These are phyloP conservation scores for Guyanaporus albipodus DNA, from an alignment of 768 basidiomycete species.

Conservation along the genomic window DNA sequence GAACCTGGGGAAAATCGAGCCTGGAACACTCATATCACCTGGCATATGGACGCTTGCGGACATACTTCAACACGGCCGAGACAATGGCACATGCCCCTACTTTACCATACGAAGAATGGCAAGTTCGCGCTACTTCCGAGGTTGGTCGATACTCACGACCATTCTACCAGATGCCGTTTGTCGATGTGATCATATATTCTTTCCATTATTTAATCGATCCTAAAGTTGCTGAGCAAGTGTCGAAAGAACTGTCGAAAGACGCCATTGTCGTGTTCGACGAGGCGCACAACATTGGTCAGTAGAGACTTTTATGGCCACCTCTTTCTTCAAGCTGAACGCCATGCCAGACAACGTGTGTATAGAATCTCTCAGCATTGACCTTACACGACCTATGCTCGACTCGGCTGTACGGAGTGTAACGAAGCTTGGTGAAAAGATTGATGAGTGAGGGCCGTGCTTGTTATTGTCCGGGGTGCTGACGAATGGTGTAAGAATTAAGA, in stretches of 20 bases:
- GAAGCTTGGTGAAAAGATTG: conserved; percentile 86
- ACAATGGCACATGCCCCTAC: conserved; percentile 88
- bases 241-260: conserved; percentile 95
- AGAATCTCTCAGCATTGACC: conserved; percentile 94
- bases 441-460: conserved; percentile 61
- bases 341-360: conserved; percentile 92
- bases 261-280: conserved; percentile 99
- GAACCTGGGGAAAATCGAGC: conserved; percentile 80
- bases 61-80: conserved; percentile 81
- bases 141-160: not conserved
- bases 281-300: conserved; percentile 94
- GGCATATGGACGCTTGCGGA: conserved; percentile 96
- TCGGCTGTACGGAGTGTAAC: conserved; percentile 85
- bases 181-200: conserved; percentile 96
- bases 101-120: conserved; percentile 97
- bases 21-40: conserved; percentile 74
- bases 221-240: conserved; percentile 98
- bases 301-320: not conserved
- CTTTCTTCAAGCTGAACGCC: conserved; percentile 2
- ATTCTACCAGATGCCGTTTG: conserved; percentile 83
- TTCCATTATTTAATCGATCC: conserved; percentile 99
- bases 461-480: conserved; percentile 4
- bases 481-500: conserved; percentile 68
- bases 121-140: conserved; percentile 17
- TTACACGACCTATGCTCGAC: conserved; percentile 97